A percentile compares a stretch with the other conserved stretches of the same genome.
Evolutionary conservation across 768 basidiomycete genomes (phyloP).

Genomic region (Suillus occidentalis): DNA sequence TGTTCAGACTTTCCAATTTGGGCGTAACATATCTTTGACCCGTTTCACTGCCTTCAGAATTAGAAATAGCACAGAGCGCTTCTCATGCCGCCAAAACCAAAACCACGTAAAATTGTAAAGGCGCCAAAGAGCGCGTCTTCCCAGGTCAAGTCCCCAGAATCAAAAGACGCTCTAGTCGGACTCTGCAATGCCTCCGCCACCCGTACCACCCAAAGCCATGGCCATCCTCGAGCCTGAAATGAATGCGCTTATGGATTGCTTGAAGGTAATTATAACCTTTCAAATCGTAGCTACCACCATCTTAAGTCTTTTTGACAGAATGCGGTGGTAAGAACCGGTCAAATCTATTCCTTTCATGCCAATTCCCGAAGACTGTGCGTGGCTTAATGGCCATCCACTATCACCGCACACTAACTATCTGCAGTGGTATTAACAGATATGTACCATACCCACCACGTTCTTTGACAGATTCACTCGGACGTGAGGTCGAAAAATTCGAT

Average conservation of each 20-base stretch:
- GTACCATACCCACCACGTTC: conserved; percentile 64
- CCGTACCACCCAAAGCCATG: conserved; percentile 38
- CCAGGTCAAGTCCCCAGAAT: conserved; percentile 17
- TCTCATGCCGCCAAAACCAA: conserved; percentile 47
- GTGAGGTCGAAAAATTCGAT: conserved; percentile 77
- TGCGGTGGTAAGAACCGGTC: conserved; percentile 67
- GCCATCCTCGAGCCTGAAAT: conserved; percentile 66
- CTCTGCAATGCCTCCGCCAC: conserved; percentile 55
- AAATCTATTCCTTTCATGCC: conserved; percentile 69
- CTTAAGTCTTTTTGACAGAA: conserved; percentile 37
- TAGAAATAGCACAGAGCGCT: not conserved
- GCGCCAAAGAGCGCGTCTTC: conserved; percentile 20
- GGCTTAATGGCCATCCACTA: not conserved
- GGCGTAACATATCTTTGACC: not conserved
- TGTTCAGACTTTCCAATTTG: not conserved
- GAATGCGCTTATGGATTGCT: conserved; percentile 51
- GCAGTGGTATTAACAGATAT: conserved; percentile 58
- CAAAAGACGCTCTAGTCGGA: conserved; percentile 34
- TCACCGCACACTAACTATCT: not conserved
- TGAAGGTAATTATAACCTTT: conserved; percentile 46
- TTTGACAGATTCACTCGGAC: conserved; percentile 62
- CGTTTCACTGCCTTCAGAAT: conserved; percentile 2
- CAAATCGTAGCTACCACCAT: not conserved
- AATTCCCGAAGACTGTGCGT: conserved; percentile 62
- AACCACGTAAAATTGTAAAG: conserved; percentile 32